Base-by-base conservation (phyloP, 208 protist species). In the Acanthamoeba culbertsoni region DNA sequence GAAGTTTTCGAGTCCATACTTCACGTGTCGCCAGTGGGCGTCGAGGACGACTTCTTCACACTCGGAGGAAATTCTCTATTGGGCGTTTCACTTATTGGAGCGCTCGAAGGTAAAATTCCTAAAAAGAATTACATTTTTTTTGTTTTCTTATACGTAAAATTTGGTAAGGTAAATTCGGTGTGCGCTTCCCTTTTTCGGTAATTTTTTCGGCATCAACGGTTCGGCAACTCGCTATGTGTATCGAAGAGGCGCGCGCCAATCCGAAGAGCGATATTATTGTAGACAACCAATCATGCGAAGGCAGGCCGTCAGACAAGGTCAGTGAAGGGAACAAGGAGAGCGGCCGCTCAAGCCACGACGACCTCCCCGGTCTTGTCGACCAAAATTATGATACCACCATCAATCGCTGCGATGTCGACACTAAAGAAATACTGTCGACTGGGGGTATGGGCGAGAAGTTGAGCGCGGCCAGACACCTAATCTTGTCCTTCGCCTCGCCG, bases 41-140 rank as follows among this genome's bases (percentile, higher is more conserved):
- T 94, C 1, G 42, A 91, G 26, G 90, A 94, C 55, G 91, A 91
- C 51, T 94, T 94, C 90, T 94, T 94, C 18, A 42, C 48, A 4
- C 33, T 94, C 8, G 93, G 93, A 45, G 93, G 93, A 35, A 82
- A 94, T n/a, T 94, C 93, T 33, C 88, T 94, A 23, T 26, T 94
- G 2, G 45, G 53, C 53, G 45, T 94, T 12, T 46, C 88, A 10
- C 93, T 94, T 12, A 63, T 94, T 37, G 79, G 79, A 37, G 57
- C 55, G 37, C 51, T 89, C 79, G 79, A 89, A 20, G 79, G 14
- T n/a, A n/a, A n/a, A n/a, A n/a, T n/a, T n/a, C n/a, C n/a, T n/a
- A n/a, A n/a, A n/a, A n/a, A n/a, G n/a, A n/a, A n/a, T n/a, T n/a
- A n/a, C n/a, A n/a, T n/a, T n/a, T n/a, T n/a, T n/a, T n/a, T n/a